These are phyloP conservation scores for Ziziphus jujuba DNA, from an alignment of 306 rosid genomes.

Conservation along the genomic window DNA sequence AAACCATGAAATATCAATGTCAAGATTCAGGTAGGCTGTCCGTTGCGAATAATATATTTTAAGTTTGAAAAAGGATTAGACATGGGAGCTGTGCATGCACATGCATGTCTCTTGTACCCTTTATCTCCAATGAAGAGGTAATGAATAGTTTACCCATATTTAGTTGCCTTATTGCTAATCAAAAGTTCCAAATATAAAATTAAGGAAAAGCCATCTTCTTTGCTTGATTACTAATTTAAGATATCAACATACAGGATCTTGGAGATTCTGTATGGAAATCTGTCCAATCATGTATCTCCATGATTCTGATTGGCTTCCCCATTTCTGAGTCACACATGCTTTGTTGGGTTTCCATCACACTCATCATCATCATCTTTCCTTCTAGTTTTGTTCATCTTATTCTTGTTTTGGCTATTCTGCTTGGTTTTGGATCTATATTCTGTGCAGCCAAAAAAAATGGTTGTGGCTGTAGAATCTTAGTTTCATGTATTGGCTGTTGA, in stretches of 20 bases:
- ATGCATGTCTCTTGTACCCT: too few species aligned
- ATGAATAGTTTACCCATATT: too few species aligned
- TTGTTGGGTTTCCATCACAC: constrained; percentile 18
- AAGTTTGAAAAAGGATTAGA: too few species aligned
- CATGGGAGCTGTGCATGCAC: too few species aligned
- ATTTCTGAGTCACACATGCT: constrained; percentile 41
- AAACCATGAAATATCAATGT: too few species aligned
- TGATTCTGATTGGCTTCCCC: constrained; percentile 61
- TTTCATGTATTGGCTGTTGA: constrained; percentile 91
- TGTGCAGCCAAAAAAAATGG: constrained; percentile 42
- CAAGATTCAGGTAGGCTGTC: too few species aligned
- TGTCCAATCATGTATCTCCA: too few species aligned
- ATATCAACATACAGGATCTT: constrained; percentile 59
- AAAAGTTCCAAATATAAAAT: constrained; percentile 9
- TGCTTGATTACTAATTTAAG: constrained; percentile 52
- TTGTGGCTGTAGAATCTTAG: constrained; percentile 40
- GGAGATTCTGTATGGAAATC: constrained; percentile 66
- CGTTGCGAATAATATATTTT: too few species aligned
- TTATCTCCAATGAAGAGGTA: too few species aligned
- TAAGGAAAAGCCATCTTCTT: constrained; percentile 36
- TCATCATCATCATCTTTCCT: background rate
- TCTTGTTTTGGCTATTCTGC: constrained; percentile 7
- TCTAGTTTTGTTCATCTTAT: constrained; percentile 6
- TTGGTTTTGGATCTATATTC: too few species aligned
- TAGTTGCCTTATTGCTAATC: background rate